Conservation (phyloP, 371 early-diverging fungal genomes). For the Mortierella sp. region DNA sequence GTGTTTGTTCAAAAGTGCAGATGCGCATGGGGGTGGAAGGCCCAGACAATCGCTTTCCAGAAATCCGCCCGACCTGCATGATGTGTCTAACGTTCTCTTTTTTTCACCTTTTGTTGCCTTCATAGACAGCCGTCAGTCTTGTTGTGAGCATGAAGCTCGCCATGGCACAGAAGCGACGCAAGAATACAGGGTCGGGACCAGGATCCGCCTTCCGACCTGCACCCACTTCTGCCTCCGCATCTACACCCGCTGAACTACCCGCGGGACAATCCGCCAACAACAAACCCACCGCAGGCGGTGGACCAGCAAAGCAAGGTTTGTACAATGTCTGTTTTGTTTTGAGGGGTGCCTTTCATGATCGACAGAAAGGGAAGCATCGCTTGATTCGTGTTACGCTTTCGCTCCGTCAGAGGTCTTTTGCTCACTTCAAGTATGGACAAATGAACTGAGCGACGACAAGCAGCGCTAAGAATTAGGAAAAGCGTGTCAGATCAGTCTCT, state of each 20-base stretch:
- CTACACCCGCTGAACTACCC: neutral
- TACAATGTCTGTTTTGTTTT: neutral
- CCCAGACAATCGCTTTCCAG: no score
- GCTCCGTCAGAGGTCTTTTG: no score
- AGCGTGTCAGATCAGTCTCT: no score
- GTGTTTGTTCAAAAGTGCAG: no score
- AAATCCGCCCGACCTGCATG: no score
- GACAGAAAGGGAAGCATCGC: neutral
- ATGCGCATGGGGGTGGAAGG: no score
- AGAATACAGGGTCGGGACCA: neutral
- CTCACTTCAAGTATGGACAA: no score
- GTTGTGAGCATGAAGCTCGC: constrained; percentile 37
- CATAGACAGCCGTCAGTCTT: constrained; percentile 29
- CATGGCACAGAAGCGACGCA: constrained; percentile 26
- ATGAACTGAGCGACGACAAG: no score
- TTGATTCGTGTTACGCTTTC: neutral
- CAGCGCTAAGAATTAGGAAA: no score
- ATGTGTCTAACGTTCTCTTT: neutral
- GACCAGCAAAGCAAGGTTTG: constrained; percentile 12
- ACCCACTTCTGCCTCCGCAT: neutral
- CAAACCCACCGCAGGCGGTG: constrained; percentile 5
- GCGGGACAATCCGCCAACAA: constrained; percentile 4
- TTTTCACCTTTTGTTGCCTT: neutral
- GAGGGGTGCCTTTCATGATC: neutral
- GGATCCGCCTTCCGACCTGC: neutral